Conservation (phyloP, 106 monocot species). For the Narthecium ossifragum region DNA sequence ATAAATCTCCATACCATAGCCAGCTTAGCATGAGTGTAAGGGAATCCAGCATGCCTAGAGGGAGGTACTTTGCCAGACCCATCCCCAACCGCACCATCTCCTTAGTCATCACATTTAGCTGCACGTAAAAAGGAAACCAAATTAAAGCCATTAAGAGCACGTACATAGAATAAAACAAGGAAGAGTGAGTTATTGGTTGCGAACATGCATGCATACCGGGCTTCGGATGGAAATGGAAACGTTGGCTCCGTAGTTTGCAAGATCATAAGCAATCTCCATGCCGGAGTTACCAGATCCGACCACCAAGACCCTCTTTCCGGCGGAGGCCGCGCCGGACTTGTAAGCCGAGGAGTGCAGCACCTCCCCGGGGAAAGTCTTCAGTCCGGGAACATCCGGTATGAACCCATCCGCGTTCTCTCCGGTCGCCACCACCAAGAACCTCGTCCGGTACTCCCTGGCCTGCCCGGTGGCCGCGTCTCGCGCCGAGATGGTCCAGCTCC, state of each 20-base stretch:
- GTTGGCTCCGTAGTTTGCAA: conserved; percentile 9
- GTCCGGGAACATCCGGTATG: conserved; percentile 11
- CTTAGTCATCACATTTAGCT: conserved; percentile 16
- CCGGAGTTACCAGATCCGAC: conserved; percentile 27
- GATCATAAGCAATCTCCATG: conserved; percentile 28
- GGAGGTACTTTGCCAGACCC: conserved; percentile 19
- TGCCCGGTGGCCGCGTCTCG: neutral
- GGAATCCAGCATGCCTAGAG: conserved; percentile 15
- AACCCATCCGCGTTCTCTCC: conserved; percentile 16
- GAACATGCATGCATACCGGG: conserved; percentile 4
- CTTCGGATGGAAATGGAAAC: conserved; percentile 12
- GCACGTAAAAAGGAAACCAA: neutral
- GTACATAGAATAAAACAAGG: neutral
- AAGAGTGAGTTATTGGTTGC: neutral
- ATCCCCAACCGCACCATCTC: conserved; percentile 29
- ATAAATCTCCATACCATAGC: conserved; percentile 27
- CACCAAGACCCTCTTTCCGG: conserved; percentile 5
- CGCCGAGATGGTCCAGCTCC: neutral
- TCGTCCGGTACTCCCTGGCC: neutral
- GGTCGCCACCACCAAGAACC: conserved; percentile 21
- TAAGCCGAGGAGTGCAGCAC: conserved; percentile 13
- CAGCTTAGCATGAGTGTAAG: neutral
- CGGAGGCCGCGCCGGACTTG: conserved; percentile 1
- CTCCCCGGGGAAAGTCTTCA: conserved; percentile 10
- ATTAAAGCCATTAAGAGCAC: neutral